phyloP scores from a whole-genome alignment of 1,284 basidiomycete species.

The Sporisorium reilianum region DNA sequence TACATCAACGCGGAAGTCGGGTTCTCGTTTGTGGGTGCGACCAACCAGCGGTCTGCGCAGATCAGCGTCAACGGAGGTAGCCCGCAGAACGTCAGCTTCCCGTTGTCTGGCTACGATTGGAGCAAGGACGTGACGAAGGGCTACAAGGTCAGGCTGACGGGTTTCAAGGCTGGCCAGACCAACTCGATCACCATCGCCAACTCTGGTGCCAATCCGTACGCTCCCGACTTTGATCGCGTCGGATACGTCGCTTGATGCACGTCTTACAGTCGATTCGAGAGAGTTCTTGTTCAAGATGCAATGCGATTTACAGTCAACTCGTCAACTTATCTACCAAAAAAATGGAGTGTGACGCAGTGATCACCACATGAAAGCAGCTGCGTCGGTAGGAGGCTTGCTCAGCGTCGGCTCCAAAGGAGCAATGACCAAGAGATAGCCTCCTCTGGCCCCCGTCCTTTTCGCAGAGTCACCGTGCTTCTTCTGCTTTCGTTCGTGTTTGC shows the following conservation, averaged over 20 bases:
- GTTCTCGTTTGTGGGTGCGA: conserved; percentile 29
- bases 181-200: conserved; percentile 45
- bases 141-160: conserved; percentile 45
- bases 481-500: conserved; percentile 15
- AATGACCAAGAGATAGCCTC: conserved; percentile 16
- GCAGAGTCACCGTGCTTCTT: conserved; percentile 10
- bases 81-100: conserved; percentile 45
- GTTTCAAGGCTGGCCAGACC: conserved; percentile 27
- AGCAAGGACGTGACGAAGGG: conserved; percentile 33
- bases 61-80: conserved; percentile 48
- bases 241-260: conserved; percentile 19
- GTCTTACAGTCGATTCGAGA: not conserved
- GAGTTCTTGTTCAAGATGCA: not conserved
- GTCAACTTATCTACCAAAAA: not conserved
- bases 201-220: conserved; percentile 12
- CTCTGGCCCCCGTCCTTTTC: not conserved
- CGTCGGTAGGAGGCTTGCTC: conserved; percentile 1
- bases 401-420: conserved; percentile 6
- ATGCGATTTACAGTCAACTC: not conserved
- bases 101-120: conserved; percentile 50
- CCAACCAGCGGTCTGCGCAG: conserved; percentile 30
- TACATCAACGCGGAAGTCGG: conserved; percentile 52
- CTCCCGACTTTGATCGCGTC: conserved; percentile 49
- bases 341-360: too few species aligned
- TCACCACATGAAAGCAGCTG: conserved; percentile 19